Evolutionary conservation across 2,329 filamentous ascomycete species (phyloP).

Genomic region (Aspergillus aculeatus): DNA sequence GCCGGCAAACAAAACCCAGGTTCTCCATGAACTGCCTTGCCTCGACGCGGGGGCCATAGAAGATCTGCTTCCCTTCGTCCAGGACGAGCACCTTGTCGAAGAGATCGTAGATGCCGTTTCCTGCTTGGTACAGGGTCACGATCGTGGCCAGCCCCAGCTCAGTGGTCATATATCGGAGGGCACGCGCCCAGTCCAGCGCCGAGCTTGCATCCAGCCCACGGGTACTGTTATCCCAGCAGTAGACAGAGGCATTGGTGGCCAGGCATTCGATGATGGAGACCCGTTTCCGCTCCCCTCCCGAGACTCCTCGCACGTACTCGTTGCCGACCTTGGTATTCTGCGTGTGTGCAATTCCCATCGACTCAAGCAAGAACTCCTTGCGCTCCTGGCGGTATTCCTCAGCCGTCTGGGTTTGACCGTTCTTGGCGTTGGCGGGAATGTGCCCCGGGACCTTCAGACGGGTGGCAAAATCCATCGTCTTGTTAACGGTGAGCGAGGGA

Average conservation of each 20-base stretch:
- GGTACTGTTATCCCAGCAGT: conserved; percentile 65
- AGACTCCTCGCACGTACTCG: conserved; percentile 62
- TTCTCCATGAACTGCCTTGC: conserved; percentile 64
- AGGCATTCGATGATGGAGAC: conserved; percentile 65
- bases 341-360: conserved; percentile 58
- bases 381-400: conserved; percentile 27
- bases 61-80: conserved; percentile 63
- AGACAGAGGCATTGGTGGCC: conserved; percentile 54
- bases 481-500: conserved; percentile 49
- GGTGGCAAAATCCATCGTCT: conserved; percentile 59
- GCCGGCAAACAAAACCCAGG: conserved; percentile 59
- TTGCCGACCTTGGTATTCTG: conserved; percentile 65
- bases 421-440: too few species aligned
- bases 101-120: conserved; percentile 63
- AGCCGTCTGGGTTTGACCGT: conserved; percentile 50
- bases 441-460: conserved; percentile 57
- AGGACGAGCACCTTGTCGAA: conserved; percentile 67
- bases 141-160: conserved; percentile 57
- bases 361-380: conserved; percentile 55
- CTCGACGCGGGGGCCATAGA: conserved; percentile 58
- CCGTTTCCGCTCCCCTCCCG: conserved; percentile 65
- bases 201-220: conserved; percentile 63
- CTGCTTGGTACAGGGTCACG: conserved; percentile 65
- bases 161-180: conserved; percentile 60
- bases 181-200: conserved; percentile 57